A percentile compares a stretch with the other conserved stretches of the same genome.
Conservation (phyloP, 257 asterid genomes). For the Nicotiana paniculata region DNA sequence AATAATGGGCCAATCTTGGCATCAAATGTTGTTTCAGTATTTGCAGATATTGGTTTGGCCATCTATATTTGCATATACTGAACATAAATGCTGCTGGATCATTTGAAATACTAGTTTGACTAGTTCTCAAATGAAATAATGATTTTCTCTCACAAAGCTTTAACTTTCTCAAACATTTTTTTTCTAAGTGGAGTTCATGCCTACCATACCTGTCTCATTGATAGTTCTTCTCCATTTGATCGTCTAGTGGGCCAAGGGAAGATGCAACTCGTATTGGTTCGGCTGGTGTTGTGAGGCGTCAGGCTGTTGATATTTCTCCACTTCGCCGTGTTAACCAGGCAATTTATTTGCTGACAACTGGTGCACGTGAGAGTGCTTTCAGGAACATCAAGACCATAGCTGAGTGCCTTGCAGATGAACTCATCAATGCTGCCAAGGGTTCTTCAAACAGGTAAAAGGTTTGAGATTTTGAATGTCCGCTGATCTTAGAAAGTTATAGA, state of each 20-base stretch:
- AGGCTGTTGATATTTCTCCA: constrained; percentile 81
- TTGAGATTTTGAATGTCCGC: too few species aligned
- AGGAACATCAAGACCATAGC: constrained; percentile 65
- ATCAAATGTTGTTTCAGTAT: too few species aligned
- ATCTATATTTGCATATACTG: too few species aligned
- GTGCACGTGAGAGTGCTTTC: constrained; percentile 78
- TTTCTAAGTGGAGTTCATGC: background rate
- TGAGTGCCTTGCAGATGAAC: constrained; percentile 81
- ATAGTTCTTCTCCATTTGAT: background rate
- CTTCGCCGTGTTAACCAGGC: constrained; percentile 79
- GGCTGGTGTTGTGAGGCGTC: constrained; percentile 84
- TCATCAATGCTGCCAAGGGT: constrained; percentile 76
- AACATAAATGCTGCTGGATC: background rate
- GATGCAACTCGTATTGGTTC: constrained; percentile 85
- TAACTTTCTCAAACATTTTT: too few species aligned
- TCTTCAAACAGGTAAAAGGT: constrained; percentile 57
- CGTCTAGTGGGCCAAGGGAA: constrained; percentile 42
- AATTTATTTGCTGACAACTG: constrained; percentile 56
- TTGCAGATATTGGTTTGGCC: too few species aligned
- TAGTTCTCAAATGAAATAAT: too few species aligned
- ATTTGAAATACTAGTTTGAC: too few species aligned
- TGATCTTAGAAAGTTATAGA: too few species aligned
- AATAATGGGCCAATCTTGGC: too few species aligned
- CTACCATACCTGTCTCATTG: too few species aligned
- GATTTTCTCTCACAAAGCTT: too few species aligned